Evolutionary conservation across 495 filamentous ascomycete species (phyloP), one percentile per base, ranked within the genome.

Genomic region (Tetracladium setigerum): DNA sequence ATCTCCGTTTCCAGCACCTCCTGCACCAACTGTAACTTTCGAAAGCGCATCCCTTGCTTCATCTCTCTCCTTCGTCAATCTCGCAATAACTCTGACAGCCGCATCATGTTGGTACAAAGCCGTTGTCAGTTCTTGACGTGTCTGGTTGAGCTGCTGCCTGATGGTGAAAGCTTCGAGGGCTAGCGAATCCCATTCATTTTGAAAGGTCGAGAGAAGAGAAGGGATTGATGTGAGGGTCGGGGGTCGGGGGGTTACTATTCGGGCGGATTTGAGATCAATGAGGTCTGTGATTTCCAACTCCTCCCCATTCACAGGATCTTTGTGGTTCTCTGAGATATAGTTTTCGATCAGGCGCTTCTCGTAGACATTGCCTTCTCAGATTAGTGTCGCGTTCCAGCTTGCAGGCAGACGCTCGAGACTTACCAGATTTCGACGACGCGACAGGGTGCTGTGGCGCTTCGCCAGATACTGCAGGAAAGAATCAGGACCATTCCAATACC

Each of bases 81-180:
- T 78, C 34, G 87, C 89, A 65, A 97, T 95, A 41, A 98, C 92
- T 46, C 94, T 76, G 6, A 91, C 80, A 32, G 92, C 92, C 8
- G 91, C 94, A 74, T 98, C 92, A 57, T 96, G 83, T 65, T 96
- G 89, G 65, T 98, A 98, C 31, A 98, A 75, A 12, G 92, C 87
- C 1, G 89, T 87, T 38, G 86, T 85, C 27, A 98, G 79, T 67
- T 98, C 94, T 66, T 97, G 90, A 57, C 90, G 74, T 22, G 87
- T 92, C 59, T 95, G 88, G 36, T 83, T 73, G 50, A 98, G 67
- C 50, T 95, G 89, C 62, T 95, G 86, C 63, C 84, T 80, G 31
- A 96, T 69, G 41, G 86, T 88, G 62, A 87, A 95, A 41, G 87
- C 82, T 64, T 98, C 92, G 15, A 98, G 70, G 24, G 89, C 85